These are phyloP conservation scores for Colletotrichum neosansevieriae DNA, from an alignment of 2,329 filamentous ascomycete genomes.

Conservation along the genomic window DNA sequence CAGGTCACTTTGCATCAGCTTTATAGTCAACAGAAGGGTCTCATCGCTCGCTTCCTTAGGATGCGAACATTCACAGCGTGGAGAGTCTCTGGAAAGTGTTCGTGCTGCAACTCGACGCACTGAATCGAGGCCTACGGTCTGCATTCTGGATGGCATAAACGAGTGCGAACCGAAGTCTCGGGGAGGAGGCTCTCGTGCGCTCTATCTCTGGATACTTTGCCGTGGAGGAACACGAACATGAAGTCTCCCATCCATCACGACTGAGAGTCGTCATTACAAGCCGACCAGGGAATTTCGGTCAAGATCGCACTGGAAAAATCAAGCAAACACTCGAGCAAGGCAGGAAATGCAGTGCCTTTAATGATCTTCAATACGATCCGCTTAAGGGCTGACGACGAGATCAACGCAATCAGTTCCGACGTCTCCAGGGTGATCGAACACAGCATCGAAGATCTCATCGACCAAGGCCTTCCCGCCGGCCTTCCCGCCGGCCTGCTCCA, in stretches of 20 bases:
- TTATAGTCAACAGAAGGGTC: too few species aligned
- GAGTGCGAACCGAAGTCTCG: constrained; percentile 38
- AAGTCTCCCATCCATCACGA: not conserved
- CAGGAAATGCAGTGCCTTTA: not conserved
- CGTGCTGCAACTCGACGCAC: too few species aligned
- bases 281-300: constrained; percentile 40
- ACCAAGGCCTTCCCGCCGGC: constrained; percentile 26
- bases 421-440: constrained; percentile 37
- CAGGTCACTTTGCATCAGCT: constrained; percentile 40
- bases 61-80: too few species aligned
- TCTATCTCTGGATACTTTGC: constrained; percentile 32
- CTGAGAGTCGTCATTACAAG: constrained; percentile 42
- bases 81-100: too few species aligned
- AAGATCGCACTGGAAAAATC: constrained; percentile 37
- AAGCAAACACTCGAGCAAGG: not conserved
- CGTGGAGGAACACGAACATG: not conserved
- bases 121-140: too few species aligned
- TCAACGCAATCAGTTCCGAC: constrained; percentile 39
- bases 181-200: constrained; percentile 20
- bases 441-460: constrained; percentile 34
- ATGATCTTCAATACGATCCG: constrained; percentile 29
- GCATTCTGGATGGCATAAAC: constrained; percentile 42
- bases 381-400: constrained; percentile 41
- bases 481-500: constrained; percentile 32
- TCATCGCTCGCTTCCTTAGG: too few species aligned